Evolutionary conservation across 805 yeast species (phyloP), one percentile per base, ranked within the genome.

Genomic region (Candida morakotiae): DNA sequence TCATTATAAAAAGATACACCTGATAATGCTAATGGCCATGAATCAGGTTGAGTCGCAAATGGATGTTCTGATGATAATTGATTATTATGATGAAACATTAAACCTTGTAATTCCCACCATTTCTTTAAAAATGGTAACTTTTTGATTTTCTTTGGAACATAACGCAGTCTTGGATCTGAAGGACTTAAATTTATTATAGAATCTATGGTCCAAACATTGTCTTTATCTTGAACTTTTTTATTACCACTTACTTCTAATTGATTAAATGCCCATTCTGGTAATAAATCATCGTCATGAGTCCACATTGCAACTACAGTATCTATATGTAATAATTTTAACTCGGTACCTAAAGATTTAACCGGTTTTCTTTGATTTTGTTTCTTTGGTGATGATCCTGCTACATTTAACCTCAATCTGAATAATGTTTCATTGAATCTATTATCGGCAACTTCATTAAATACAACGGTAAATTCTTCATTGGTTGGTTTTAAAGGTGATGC

Each of bases 1-100:
- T 84, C 79, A 30, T 94, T 89, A 97, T 98, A 93, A 71, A 91
- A 93, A 1, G 97, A 87, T 27, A 93, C 97, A 49, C 98, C 98
- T 11, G 86, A 77, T 38, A 83, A 60, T 38, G 93, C 75, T 44
- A 86, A 71, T 14, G 98, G 98, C 98, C 98, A 93, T 6, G 82
- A 67, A 46, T 79, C 75, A 2, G 98, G 98, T 44, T 79, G 81
- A 4, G 97, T 87, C 8, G 97, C 96, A 68, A 86, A 93, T 31
- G 98, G 98, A 62, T 93, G 98, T 18, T 85, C 87, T 11, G 89
- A 73, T 1, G 88, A 73, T 47, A 93, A 71, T 48, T 82, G 80
- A 65, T 91, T 93, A 66, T 93, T 93, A 54, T 89, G 96, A 44
- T 79, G 77, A 70, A 93, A 88, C 98, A 93, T 93, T 42, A 76